phyloP scores from a whole-genome alignment of 345 rosid species.

The Stellera chamaejasme region DNA sequence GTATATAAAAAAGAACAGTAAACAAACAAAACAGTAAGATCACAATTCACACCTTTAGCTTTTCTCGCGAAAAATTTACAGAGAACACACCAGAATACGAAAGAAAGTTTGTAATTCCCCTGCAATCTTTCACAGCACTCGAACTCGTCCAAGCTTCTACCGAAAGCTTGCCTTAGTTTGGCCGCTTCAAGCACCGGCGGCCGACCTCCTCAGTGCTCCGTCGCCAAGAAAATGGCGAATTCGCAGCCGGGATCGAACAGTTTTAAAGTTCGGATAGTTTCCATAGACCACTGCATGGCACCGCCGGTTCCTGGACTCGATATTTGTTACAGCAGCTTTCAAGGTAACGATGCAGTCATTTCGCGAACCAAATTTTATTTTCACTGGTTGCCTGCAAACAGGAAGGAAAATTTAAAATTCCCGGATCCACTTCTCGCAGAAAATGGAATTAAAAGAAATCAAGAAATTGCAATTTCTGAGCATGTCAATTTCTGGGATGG shows the following conservation, averaged over 20 bases:
- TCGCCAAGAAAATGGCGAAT: slow-evolving; percentile 24
- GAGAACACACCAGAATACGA: too few species aligned
- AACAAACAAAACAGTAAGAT: too few species aligned
- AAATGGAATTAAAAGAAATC: background rate
- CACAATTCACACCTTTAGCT: too few species aligned
- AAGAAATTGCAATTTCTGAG: background rate
- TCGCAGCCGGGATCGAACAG: slow-evolving; percentile 39
- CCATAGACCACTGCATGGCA: slow-evolving; percentile 81
- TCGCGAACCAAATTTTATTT: background rate
- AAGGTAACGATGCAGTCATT: slow-evolving; percentile 28
- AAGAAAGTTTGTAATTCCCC: too few species aligned
- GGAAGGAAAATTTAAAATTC: background rate
- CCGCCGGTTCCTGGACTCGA: slow-evolving; percentile 69
- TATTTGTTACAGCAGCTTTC: slow-evolving; percentile 74
- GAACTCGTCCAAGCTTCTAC: too few species aligned
- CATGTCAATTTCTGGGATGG: background rate
- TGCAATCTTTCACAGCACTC: too few species aligned
- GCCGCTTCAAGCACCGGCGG: background rate
- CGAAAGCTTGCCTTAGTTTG: background rate
- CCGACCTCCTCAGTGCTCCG: too few species aligned
- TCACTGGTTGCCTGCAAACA: background rate
- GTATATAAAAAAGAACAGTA: too few species aligned
- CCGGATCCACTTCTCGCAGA: background rate
- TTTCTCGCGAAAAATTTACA: too few species aligned
- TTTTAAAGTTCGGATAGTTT: slow-evolving; percentile 76